Percentiles rank a stretch among this genome's conserved stretches.
phyloP scores from a whole-genome alignment of 331 rosid species.

The Stylosanthes scabra region DNA sequence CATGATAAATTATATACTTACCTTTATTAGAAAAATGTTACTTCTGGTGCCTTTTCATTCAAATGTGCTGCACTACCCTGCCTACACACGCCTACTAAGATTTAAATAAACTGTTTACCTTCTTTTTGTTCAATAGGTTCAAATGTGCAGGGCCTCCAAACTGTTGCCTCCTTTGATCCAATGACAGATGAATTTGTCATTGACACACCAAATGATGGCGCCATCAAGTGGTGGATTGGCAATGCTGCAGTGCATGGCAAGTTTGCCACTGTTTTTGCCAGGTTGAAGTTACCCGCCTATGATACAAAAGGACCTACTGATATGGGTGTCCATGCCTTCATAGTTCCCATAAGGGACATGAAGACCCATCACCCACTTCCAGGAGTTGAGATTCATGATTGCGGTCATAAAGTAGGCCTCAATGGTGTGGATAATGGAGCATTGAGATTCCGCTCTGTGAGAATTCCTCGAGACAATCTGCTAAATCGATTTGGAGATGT shows the following conservation, averaged over 20 bases:
- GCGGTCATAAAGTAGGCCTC: constrained; percentile 94
- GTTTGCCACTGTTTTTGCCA: constrained; percentile 91
- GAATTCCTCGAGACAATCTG: constrained; percentile 96
- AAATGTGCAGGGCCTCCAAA: constrained; percentile 96
- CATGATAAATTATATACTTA: too few species aligned
- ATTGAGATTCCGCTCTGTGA: constrained; percentile 76
- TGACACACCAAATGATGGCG: constrained; percentile 93
- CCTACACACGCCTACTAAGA: too few species aligned
- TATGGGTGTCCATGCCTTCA: constrained; percentile 98
- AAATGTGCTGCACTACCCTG: too few species aligned
- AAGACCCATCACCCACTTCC: constrained; percentile 88
- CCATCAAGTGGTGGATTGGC: constrained; percentile 99
- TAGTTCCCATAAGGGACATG: constrained; percentile 90
- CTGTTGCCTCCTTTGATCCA: constrained; percentile 84
- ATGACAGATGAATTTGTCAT: constrained; percentile 80
- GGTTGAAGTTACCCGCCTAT: constrained; percentile 75
- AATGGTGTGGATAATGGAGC: constrained; percentile 99
- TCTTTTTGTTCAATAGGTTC: constrained; percentile 66
- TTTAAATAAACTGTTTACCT: constrained; percentile 33
- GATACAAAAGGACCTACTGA: constrained; percentile 71
- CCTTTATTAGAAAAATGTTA: too few species aligned
- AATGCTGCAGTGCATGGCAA: constrained; percentile 99
- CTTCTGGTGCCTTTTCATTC: too few species aligned
- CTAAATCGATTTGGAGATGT: constrained; percentile 97
- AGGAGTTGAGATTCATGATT: constrained; percentile 94